phyloP scores from a whole-genome alignment of 2,329 filamentous ascomycete species.

The Pochonia chlamydosporia region DNA sequence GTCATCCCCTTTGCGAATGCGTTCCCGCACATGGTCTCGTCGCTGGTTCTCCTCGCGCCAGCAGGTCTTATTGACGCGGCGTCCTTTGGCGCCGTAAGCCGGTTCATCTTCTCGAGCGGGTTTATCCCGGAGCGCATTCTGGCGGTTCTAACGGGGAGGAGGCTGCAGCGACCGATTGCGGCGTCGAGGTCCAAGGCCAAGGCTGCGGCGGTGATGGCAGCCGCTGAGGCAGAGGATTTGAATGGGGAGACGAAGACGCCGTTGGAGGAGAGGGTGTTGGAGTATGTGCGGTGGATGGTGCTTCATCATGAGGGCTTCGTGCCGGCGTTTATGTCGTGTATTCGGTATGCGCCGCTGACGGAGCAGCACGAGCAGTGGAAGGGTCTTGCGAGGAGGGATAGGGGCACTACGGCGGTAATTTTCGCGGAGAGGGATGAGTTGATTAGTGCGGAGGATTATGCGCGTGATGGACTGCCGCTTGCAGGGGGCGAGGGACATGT shows the following conservation, averaged over 20 bases:
- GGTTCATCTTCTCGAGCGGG: conserved; percentile 49
- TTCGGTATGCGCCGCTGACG: conserved; percentile 48
- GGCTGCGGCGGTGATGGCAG: conserved; percentile 25
- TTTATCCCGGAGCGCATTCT: conserved; percentile 48
- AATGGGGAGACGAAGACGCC: conserved; percentile 17
- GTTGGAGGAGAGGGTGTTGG: conserved; percentile 41
- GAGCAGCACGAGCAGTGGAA: conserved; percentile 47
- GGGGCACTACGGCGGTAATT: conserved; percentile 43
- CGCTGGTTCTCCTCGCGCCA: conserved; percentile 72
- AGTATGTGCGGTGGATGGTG: conserved; percentile 54
- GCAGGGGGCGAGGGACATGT: conserved; percentile 44
- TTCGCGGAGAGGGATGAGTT: conserved; percentile 47
- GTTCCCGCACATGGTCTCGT: conserved; percentile 64
- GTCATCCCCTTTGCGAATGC: conserved; percentile 66
- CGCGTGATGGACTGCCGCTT: conserved; percentile 42
- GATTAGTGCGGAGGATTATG: conserved; percentile 45
- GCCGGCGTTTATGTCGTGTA: conserved; percentile 52
- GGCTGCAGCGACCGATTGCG: conserved; percentile 47
- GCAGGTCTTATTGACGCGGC: conserved; percentile 62
- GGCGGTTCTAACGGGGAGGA: conserved; percentile 38
- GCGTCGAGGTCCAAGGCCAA: conserved; percentile 19
- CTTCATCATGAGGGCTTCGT: conserved; percentile 52
- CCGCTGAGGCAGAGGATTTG: conserved; percentile 30
- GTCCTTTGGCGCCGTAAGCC: conserved; percentile 43
- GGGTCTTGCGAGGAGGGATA: conserved; percentile 34